phyloP scores from a whole-genome alignment of 108 stramenopile species.

The Skeletonema marinoi region DNA sequence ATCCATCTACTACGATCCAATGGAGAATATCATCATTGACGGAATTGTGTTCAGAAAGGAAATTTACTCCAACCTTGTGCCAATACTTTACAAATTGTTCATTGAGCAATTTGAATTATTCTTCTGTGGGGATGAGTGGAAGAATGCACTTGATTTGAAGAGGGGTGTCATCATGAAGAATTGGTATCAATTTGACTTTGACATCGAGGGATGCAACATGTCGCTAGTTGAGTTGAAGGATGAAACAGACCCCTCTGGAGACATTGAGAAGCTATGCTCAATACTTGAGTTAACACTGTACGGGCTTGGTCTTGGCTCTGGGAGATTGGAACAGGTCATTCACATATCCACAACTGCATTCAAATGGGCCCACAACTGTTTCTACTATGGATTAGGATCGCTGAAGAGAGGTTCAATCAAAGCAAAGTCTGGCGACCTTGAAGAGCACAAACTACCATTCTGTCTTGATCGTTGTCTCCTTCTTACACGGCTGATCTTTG shows the following conservation, averaged over 20 bases:
- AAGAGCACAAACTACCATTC: background rate
- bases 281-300: background rate
- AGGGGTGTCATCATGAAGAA: background rate
- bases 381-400: background rate
- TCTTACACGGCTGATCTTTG: background rate
- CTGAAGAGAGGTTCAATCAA: background rate
- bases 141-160: background rate
- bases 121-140: background rate
- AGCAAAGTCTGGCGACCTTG: background rate
- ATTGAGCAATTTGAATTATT: background rate
- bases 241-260: background rate
- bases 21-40: too few species aligned
- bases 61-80: background rate
- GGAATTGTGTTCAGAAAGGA: background rate
- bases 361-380: background rate
- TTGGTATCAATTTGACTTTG: background rate
- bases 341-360: background rate
- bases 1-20: too few species aligned
- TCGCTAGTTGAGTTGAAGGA: background rate
- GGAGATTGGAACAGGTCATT: background rate
- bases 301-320: background rate
- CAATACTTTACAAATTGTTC: background rate
- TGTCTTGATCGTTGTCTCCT: background rate
- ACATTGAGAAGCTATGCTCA: background rate
- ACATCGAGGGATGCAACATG: too few species aligned